Evolutionary conservation across 208 protist species (phyloP), one percentile per base, ranked within the genome.

Genomic region (Trypanosoma vivax): DNA sequence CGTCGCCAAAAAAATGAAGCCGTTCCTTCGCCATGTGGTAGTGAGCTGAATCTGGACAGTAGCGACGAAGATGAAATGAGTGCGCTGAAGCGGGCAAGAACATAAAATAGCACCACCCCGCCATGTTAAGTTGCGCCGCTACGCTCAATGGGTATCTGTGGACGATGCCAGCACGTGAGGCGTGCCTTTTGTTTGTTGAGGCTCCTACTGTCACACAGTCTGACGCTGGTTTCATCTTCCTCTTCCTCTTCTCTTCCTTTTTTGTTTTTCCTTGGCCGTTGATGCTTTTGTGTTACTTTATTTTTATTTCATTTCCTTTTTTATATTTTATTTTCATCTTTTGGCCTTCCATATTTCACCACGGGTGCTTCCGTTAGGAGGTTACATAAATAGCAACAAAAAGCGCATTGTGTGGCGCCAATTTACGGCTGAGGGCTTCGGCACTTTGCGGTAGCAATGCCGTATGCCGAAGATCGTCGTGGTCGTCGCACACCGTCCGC

Each of bases 1-100:
- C 49, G 38, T 7, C 28, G 50, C 75, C n/a, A 56, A 70, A 70
- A 68, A 79, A 41, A 79, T 79, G 72, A 62, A 53, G 21, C 33
- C 43, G 1, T 41, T 9, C 5, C 34, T 42, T 11, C 33, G 16
- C 1, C 5, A 9, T 50, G 5, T 33, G n/a, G 9, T 7, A 14
- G 24, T 23, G n/a, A 14, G 16, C 9, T 16, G 38, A 45, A 16
- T 43, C 5, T 30, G 24, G 5, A 5, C 7, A 28, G 25, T 10
- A n/a, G n/a, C n/a, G 57, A 72, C 18, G 61, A 74, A 34, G 53
- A 69, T 56, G 64, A 70, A 61, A 70, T 76, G 61, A 60, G 52
- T 16, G 53, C 51, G 18, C 29, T 75, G 39, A 47, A 58, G 16
- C 51, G 40, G 31, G 39, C 3, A 43, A 65, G 46, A 43, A 25